These are phyloP conservation scores for Ustilago sp. DNA, from an alignment of 1,284 basidiomycete species.

Conservation along the genomic window DNA sequence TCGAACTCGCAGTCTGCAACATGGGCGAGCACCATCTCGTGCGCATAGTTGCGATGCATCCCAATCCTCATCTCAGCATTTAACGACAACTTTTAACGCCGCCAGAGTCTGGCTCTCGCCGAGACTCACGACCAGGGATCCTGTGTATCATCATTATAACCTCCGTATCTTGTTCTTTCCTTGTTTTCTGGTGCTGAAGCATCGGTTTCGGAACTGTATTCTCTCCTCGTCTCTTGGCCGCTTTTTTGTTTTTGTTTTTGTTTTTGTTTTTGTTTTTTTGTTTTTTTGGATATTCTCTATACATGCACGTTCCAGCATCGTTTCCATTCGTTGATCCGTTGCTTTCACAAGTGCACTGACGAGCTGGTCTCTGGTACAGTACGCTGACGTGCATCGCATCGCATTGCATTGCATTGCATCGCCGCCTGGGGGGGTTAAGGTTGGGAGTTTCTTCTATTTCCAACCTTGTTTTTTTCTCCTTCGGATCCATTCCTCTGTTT, in stretches of 20 bases:
- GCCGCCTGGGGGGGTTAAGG: too few relatives aligned
- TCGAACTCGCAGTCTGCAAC: conserved; percentile 8
- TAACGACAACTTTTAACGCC: conserved; percentile 16
- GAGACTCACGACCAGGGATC: conserved; percentile 31
- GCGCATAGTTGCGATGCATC: conserved; percentile 11
- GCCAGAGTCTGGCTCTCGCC: neutral
- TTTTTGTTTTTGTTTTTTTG: too few relatives aligned
- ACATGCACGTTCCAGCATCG: conserved; percentile 29
- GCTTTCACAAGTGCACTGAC: neutral
- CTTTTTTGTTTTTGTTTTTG: neutral
- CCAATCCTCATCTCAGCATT: neutral
- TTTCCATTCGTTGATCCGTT: neutral
- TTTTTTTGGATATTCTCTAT: neutral
- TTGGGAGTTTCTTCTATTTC: neutral
- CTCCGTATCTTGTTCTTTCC: conserved; percentile 22
- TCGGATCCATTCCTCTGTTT: conserved; percentile 13
- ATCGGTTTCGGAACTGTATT: conserved; percentile 39
- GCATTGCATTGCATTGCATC: too few relatives aligned
- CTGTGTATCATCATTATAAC: conserved; percentile 40
- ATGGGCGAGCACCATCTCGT: conserved; percentile 13
- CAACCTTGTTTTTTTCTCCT: neutral
- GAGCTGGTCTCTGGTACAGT: conserved; percentile 15
- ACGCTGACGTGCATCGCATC: neutral
- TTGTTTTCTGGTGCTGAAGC: neutral
- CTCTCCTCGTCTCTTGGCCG: neutral